Percentiles rank a stretch among this genome's conserved stretches.
These are phyloP conservation scores for Synura sp. DNA, from an alignment of 352 stramenopile species.

Conservation along the genomic window DNA sequence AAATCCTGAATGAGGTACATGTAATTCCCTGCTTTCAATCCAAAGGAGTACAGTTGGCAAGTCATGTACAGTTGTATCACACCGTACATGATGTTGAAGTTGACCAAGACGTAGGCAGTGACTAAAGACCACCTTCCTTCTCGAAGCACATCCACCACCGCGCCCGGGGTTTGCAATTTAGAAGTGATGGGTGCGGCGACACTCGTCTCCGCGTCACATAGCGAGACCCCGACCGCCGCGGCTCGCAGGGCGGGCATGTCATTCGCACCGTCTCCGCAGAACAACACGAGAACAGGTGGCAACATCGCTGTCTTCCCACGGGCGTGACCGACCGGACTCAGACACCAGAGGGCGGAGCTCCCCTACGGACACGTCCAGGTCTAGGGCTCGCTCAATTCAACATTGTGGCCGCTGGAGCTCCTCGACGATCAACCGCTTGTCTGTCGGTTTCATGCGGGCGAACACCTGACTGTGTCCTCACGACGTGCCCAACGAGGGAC, in stretches of 20 bases:
- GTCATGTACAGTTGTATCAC: not conserved
- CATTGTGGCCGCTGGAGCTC: not conserved
- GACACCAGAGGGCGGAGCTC: no score
- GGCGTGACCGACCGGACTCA: no score
- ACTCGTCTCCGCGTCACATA: slow-evolving; percentile 28
- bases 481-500: no score
- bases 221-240: not conserved
- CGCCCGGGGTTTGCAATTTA: not conserved
- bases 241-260: slow-evolving; percentile 1
- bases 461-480: not conserved
- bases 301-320: no score
- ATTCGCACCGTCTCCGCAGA: slow-evolving; percentile 31
- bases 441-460: not conserved
- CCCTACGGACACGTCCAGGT: no score
- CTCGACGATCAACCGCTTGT: slow-evolving; percentile 8
- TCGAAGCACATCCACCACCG: not conserved
- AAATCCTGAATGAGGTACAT: slow-evolving; percentile 17
- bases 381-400: no score
- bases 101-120: slow-evolving; percentile 2
- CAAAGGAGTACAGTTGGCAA: not conserved
- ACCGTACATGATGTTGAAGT: slow-evolving; percentile 25
- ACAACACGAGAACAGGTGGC: not conserved
- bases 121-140: slow-evolving; percentile 26
- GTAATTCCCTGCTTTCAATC: not conserved
- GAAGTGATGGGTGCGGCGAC: slow-evolving; percentile 30